Evolutionary conservation across 345 rosid species (phyloP).

Genomic region (Odontarrhena argentea): DNA sequence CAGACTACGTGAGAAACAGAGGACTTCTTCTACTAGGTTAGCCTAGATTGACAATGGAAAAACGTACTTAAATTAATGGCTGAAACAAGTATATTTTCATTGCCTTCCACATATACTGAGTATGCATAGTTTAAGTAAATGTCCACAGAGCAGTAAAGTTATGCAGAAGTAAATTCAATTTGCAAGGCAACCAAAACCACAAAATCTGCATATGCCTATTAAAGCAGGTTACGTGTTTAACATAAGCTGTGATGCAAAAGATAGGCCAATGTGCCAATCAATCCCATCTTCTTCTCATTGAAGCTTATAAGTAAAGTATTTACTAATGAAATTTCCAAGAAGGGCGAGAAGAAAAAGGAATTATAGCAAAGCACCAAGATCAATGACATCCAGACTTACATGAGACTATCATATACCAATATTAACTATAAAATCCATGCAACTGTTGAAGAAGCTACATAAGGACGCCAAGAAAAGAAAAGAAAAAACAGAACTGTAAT

Average conservation of each 20-base stretch:
- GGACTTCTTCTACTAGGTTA: slow-evolving; percentile 77
- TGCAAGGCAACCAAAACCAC: slow-evolving; percentile 13
- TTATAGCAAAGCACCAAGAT: slow-evolving; percentile 1
- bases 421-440: slow-evolving; percentile 5
- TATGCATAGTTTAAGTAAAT: slow-evolving; percentile 22
- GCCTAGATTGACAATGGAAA: slow-evolving; percentile 51
- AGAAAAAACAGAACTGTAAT: slow-evolving; percentile 11
- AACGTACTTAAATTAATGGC: slow-evolving; percentile 11
- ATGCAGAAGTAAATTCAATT: slow-evolving; percentile 9
- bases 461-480: slow-evolving; percentile 15
- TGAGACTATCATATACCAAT: slow-evolving; percentile 8
- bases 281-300: not conserved
- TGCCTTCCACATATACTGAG: slow-evolving; percentile 7
- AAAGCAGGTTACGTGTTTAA: not conserved
- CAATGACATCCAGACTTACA: slow-evolving; percentile 17
- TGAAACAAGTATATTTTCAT: slow-evolving; percentile 16
- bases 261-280: slow-evolving; percentile 11
- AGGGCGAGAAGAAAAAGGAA: slow-evolving; percentile 16
- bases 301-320: not conserved
- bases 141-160: slow-evolving; percentile 6
- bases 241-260: slow-evolving; percentile 7
- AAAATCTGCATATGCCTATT: slow-evolving; percentile 19
- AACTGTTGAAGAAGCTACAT: slow-evolving; percentile 16
- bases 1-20: slow-evolving; percentile 54
- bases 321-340: slow-evolving; percentile 5